Evolutionary conservation across 306 rosid genomes (phyloP).

Genomic region (Gillenia trifoliata): DNA sequence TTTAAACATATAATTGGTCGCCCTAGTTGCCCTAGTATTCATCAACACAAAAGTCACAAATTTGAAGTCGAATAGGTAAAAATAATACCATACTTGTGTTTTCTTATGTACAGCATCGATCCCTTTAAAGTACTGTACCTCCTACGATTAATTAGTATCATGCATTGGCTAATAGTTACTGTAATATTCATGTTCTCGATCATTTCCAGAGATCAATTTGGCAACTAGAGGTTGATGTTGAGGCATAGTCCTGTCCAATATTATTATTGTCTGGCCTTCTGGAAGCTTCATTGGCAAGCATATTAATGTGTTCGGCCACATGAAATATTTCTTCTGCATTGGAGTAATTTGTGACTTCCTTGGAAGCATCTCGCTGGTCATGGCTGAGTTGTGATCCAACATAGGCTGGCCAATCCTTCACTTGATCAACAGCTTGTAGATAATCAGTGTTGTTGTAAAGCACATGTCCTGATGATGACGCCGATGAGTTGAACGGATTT

Average conservation of each 20-base stretch:
- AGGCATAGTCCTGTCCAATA: constrained; percentile 38
- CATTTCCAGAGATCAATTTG: constrained; percentile 77
- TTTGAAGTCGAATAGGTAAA: neutral
- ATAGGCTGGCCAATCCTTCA: constrained; percentile 70
- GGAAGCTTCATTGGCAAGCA: constrained; percentile 29
- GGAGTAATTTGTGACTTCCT: constrained; percentile 38
- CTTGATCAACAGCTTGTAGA: constrained; percentile 42
- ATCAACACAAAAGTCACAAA: neutral
- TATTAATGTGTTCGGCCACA: constrained; percentile 32
- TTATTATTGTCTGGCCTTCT: constrained; percentile 26
- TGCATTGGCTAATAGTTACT: constrained; percentile 16
- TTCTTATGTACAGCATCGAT: constrained; percentile 43
- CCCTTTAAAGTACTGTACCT: constrained; percentile 23
- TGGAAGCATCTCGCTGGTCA: constrained; percentile 40
- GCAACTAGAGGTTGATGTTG: constrained; percentile 59
- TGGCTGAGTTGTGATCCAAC: constrained; percentile 76
- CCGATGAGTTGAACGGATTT: constrained; percentile 11
- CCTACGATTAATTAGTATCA: constrained; percentile 46
- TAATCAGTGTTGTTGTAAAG: constrained; percentile 22
- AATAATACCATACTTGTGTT: constrained; percentile 13
- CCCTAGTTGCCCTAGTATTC: neutral
- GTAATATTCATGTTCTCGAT: constrained; percentile 5
- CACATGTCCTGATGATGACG: neutral
- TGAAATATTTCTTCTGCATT: constrained; percentile 35
- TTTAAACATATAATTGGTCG: neutral